A percentile compares a stretch with the other conserved stretches of the same genome.
Conservation (phyloP, 306 rosid species). For the Gleditsia sinensis region DNA sequence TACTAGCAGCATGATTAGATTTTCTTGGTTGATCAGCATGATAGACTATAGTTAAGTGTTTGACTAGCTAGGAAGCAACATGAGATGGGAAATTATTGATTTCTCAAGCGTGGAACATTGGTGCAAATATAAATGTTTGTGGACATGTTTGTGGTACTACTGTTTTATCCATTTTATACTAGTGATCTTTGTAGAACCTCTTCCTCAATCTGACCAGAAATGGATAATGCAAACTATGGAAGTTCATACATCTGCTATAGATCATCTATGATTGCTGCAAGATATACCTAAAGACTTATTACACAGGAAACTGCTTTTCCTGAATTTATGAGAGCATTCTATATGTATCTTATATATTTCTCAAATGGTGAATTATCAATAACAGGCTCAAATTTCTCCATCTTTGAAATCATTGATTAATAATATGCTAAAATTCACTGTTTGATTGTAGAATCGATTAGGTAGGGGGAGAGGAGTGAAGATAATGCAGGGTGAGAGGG, state of each 20-base stretch:
- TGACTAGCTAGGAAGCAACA: slow-evolving; percentile 13
- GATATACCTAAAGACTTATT: not conserved
- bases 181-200: not conserved
- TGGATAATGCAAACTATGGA: not conserved
- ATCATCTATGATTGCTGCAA: too few relatives aligned
- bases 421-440: not conserved
- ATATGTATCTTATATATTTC: not conserved
- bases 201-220: not conserved
- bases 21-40: slow-evolving; percentile 7
- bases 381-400: not conserved
- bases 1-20: not conserved
- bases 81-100: slow-evolving; percentile 4
- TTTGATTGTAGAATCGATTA: not conserved
- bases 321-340: not conserved
- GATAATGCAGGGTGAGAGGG: too few relatives aligned
- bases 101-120: not conserved
- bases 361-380: not conserved
- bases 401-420: not conserved
- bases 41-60: not conserved
- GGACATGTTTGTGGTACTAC: not conserved
- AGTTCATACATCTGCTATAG: not conserved
- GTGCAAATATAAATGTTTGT: not conserved
- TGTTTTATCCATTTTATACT: not conserved
- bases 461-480: too few relatives aligned
- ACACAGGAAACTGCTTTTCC: not conserved